Evolutionary conservation across 306 rosid genomes (phyloP), one percentile per base, ranked within the genome.

Genomic region (Urtica urens): DNA sequence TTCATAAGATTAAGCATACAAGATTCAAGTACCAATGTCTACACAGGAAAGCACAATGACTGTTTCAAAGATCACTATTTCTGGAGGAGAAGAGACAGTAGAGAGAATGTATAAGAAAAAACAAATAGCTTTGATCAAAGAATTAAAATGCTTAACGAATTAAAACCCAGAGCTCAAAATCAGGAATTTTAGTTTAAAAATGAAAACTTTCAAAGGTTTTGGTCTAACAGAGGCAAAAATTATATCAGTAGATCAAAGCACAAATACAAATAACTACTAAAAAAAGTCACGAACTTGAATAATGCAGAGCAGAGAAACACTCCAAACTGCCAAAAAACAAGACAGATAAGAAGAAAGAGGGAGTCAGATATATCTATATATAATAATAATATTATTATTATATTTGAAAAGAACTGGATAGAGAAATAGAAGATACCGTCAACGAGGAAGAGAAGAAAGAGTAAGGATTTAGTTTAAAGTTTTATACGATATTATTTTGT

Each of bases 191-290:
- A 53, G 37, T 15, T 13, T 2, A 43, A 41, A 40, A 31, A 41
- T 31, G 6, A 19, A 64, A 38, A 20, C 30, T 30, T 28, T 4
- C n/a, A n/a, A n/a, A n/a, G n/a, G n/a, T n/a, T n/a, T n/a, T n/a
- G n/a, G n/a, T n/a, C n/a, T n/a, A n/a, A 28, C 33, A 28, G 10
- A 28, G 6, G 6, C 33, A n/a, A 43, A 21, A 26, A 7, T 11
- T 33, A 43, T 6, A 17, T 17, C 24, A 20, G 10, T 44, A 50
- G 66, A 66, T 66, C 71, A 18, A 38, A 44, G 28, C 49, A 44
- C 19, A 23, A 6, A 39, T 53, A 35, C 3, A 20, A 11, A 31
- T 19, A 31, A 37, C 21, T 3, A 29, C 13, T 12, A 12, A 53
- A 23, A 37, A 2, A 33, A 53, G n/a, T 13, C 15, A 23, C 21